A percentile compares a stretch with the other conserved stretches of the same genome.
Conservation (phyloP, 441 rosid species). For the Breynia disticha region DNA sequence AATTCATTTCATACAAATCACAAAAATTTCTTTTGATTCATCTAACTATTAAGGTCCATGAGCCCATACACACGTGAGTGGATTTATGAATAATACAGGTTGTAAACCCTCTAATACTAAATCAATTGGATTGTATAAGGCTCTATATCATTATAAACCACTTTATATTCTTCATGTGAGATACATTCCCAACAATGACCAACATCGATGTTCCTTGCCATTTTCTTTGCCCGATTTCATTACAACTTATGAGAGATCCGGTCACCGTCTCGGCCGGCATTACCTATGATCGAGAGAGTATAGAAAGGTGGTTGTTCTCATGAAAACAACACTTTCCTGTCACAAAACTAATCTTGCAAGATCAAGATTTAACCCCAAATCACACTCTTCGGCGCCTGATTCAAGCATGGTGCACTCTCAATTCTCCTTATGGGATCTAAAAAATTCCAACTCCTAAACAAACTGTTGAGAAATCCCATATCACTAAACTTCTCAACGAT, state of each 20-base stretch:
- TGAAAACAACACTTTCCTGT: conserved; percentile 36
- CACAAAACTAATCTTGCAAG: conserved; percentile 29
- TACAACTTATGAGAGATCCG: conserved; percentile 58
- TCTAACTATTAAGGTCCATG: too few species aligned
- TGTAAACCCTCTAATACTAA: too few species aligned
- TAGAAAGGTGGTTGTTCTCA: conserved; percentile 41
- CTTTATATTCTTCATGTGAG: too few species aligned
- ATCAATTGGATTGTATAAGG: too few species aligned
- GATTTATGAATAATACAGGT: too few species aligned
- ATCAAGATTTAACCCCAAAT: conserved; percentile 38
- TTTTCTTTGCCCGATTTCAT: conserved; percentile 55
- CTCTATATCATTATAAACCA: too few species aligned
- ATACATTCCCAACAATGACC: too few species aligned
- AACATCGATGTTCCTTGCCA: conserved; percentile 34
- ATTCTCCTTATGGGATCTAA: conserved; percentile 35
- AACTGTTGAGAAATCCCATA: conserved; percentile 21
- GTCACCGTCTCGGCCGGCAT: conserved; percentile 52
- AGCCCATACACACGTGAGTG: too few species aligned
- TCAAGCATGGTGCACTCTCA: conserved; percentile 51
- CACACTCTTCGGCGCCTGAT: conserved; percentile 55
- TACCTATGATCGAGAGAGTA: conserved; percentile 45
- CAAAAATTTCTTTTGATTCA: too few species aligned
- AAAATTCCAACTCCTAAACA: conserved; percentile 46
- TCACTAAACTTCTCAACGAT: conserved; percentile 32
- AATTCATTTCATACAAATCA: too few species aligned